Conservation (phyloP, 106 monocot genomes). For the Acorus gramineus region DNA sequence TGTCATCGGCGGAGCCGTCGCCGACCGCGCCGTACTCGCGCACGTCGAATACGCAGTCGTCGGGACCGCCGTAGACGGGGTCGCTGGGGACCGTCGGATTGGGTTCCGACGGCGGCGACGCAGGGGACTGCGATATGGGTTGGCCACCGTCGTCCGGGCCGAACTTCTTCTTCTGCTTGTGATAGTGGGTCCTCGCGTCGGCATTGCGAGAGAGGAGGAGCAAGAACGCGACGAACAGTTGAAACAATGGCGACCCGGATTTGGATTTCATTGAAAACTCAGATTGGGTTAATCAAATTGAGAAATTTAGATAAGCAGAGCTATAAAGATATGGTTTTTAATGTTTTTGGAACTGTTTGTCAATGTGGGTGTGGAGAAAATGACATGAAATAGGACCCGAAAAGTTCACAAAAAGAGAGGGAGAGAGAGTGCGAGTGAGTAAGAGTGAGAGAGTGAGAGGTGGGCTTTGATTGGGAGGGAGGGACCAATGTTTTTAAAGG, state of each 20-base stretch:
- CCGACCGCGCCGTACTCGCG: constrained; percentile 60
- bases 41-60: constrained; percentile 55
- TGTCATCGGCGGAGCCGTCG: constrained; percentile 76
- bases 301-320: too few species aligned
- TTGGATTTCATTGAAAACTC: too few species aligned
- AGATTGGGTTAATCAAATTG: too few species aligned
- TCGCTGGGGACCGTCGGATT: constrained; percentile 3
- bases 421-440: not conserved
- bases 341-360: too few species aligned
- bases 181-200: constrained; percentile 35
- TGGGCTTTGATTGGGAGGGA: not conserved
- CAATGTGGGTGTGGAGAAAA: too few species aligned
- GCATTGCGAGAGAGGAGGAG: not conserved
- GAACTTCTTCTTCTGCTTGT: constrained; percentile 16
- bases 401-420: too few species aligned
- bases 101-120: constrained; percentile 1
- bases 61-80: constrained; percentile 15
- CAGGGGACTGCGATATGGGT: constrained; percentile 12
- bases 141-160: not conserved
- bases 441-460: not conserved
- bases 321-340: too few species aligned
- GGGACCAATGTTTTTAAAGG: too few species aligned
- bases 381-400: too few species aligned
- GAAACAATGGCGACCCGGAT: not conserved
- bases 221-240: constrained; percentile 7